phyloP scores from a whole-genome alignment of 257 asterid genomes.

The Vinca minor region DNA sequence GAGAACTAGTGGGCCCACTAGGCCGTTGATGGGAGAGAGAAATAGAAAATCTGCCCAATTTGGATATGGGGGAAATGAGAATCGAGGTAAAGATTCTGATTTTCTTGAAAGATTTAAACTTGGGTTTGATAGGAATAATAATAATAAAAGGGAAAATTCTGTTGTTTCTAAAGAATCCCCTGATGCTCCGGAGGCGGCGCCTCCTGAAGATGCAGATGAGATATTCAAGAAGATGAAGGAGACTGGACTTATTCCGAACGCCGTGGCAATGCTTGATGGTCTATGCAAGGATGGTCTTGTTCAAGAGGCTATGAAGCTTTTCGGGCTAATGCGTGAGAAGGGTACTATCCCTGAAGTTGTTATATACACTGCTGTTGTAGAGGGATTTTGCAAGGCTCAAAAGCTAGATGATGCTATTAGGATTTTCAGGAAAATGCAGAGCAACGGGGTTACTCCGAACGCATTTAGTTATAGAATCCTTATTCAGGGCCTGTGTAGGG shows the following conservation, averaged over 20 bases:
- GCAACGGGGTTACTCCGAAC: conserved; percentile 54
- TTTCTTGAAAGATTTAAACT: conserved; percentile 73
- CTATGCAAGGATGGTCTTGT: conserved; percentile 84
- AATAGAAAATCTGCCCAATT: neutral
- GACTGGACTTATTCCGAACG: conserved; percentile 82
- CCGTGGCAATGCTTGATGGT: conserved; percentile 92
- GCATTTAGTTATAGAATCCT: conserved; percentile 51
- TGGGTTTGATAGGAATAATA: conserved; percentile 39
- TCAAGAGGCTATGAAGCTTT: conserved; percentile 81
- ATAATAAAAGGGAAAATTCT: conserved; percentile 17
- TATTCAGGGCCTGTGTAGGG: conserved; percentile 49
- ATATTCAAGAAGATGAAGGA: conserved; percentile 84
- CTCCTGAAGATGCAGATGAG: conserved; percentile 65
- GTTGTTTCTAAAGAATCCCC: conserved; percentile 17
- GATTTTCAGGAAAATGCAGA: conserved; percentile 67
- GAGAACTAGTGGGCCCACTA: no score
- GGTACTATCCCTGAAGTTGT: conserved; percentile 83
- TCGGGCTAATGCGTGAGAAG: conserved; percentile 74
- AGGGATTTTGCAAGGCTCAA: conserved; percentile 78
- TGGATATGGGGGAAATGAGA: conserved; percentile 20
- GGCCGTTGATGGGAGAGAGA: conserved; percentile 17
- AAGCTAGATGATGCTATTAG: conserved; percentile 64
- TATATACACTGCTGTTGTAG: conserved; percentile 80
- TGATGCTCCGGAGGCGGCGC: conserved; percentile 22
- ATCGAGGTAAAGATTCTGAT: conserved; percentile 30